Conservation (phyloP, 2,329 filamentous ascomycete genomes). For the Arthrobotrys sinensis region DNA sequence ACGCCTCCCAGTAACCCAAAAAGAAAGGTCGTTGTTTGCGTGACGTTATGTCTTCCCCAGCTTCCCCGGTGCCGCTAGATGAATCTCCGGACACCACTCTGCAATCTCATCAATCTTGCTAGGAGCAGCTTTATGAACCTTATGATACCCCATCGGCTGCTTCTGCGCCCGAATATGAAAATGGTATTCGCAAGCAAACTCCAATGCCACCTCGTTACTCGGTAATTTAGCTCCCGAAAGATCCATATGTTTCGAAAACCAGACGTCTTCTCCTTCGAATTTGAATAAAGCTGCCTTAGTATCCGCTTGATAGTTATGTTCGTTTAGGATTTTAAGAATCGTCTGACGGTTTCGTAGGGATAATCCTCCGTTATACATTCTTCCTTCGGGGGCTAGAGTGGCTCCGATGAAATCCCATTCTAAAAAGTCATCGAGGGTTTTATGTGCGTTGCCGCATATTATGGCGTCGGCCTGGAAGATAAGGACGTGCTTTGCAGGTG, state of each 20-base stretch:
- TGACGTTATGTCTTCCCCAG: background rate
- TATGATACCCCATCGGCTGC: conserved; percentile 65
- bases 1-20: background rate
- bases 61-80: conserved; percentile 27
- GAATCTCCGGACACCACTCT: conserved; percentile 66
- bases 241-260: conserved; percentile 65
- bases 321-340: conserved; percentile 63
- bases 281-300: conserved; percentile 58
- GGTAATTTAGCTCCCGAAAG: conserved; percentile 64
- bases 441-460: conserved; percentile 66
- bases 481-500: conserved; percentile 66
- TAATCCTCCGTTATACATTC: conserved; percentile 67
- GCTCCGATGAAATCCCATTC: conserved; percentile 67
- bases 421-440: conserved; percentile 67
- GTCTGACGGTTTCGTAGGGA: conserved; percentile 66
- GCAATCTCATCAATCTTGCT: conserved; percentile 64
- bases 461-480: conserved; percentile 68
- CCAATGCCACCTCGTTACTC: conserved; percentile 62
- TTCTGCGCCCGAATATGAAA: conserved; percentile 63
- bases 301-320: conserved; percentile 57
- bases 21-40: background rate
- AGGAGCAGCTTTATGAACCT: conserved; percentile 63
- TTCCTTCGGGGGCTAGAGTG: conserved; percentile 64
- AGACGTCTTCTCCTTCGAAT: conserved; percentile 66
- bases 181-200: conserved; percentile 65